phyloP scores from a whole-genome alignment of 2,329 filamentous ascomycete species.

The Diaporthe nobilis region DNA sequence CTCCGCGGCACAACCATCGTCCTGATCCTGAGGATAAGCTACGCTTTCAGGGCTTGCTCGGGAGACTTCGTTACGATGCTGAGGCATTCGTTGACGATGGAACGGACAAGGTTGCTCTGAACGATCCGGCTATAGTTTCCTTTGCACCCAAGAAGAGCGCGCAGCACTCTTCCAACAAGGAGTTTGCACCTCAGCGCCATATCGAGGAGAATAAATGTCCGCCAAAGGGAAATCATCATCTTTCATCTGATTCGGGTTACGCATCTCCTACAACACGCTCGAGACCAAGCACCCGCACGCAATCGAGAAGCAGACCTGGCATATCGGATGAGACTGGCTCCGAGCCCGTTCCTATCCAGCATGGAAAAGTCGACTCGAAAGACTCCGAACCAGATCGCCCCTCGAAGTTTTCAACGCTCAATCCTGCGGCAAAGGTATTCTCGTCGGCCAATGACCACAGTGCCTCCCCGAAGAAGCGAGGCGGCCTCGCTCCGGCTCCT shows the following conservation, averaged over 20 bases:
- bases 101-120: not conserved
- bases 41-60: conserved; percentile 37
- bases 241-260: conserved; percentile 38
- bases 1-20: not conserved
- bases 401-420: conserved; percentile 35
- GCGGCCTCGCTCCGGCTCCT: not conserved
- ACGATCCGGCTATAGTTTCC: conserved; percentile 34
- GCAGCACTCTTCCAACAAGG: not conserved
- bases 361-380: conserved; percentile 10
- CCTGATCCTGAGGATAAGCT: conserved; percentile 30
- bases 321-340: conserved; percentile 6
- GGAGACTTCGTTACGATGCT: conserved; percentile 29
- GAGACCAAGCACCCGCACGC: conserved; percentile 22
- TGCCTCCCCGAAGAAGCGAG: not conserved
- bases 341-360: not conserved
- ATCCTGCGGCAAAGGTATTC: conserved; percentile 40
- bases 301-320: conserved; percentile 9
- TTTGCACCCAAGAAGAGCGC: not conserved
- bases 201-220: not conserved
- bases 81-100: not conserved
- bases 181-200: not conserved
- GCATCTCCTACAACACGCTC: conserved; percentile 21
- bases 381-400: conserved; percentile 2
- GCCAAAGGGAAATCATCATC: not conserved
- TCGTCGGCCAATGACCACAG: not conserved